Conservation (phyloP, 805 yeast genomes). For the Kodamaea kaohsiungensis region DNA sequence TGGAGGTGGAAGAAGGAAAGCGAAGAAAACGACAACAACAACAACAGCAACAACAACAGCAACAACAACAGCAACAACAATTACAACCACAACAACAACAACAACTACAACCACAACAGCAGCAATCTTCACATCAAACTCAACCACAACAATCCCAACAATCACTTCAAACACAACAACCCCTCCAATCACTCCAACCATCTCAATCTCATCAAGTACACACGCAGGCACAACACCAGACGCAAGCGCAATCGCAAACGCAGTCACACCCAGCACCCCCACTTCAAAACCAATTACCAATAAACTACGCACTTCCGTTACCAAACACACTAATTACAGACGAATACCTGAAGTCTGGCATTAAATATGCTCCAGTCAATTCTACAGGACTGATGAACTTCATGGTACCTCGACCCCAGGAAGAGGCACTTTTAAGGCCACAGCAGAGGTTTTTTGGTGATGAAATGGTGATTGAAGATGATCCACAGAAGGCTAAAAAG, state of each 20-base stretch:
- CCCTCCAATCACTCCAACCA: not conserved
- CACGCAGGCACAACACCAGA: not conserved
- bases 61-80: not conserved
- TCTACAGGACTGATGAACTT: not conserved
- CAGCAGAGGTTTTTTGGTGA: constrained; percentile 6
- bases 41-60: constrained; percentile 6
- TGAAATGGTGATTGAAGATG: constrained; percentile 8
- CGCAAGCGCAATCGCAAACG: not conserved
- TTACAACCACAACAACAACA: not conserved
- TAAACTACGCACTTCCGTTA: not conserved
- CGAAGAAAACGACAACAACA: not conserved
- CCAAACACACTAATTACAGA: not conserved
- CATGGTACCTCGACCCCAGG: constrained; percentile 1
- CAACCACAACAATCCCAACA: constrained; percentile 7
- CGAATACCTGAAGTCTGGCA: not conserved
- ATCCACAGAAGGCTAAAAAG: constrained; percentile 1
- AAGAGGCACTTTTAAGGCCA: not conserved
- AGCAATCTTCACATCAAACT: constrained; percentile 5
- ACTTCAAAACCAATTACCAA: not conserved
- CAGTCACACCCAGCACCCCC: not conserved
- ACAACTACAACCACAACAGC: not conserved
- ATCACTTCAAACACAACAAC: not conserved
- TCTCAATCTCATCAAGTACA: too few relatives aligned
- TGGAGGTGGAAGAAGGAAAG: not conserved
- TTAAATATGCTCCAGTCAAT: not conserved